Evolutionary conservation across 257 asterid species (phyloP).

Genomic region (Petunia axillaris): DNA sequence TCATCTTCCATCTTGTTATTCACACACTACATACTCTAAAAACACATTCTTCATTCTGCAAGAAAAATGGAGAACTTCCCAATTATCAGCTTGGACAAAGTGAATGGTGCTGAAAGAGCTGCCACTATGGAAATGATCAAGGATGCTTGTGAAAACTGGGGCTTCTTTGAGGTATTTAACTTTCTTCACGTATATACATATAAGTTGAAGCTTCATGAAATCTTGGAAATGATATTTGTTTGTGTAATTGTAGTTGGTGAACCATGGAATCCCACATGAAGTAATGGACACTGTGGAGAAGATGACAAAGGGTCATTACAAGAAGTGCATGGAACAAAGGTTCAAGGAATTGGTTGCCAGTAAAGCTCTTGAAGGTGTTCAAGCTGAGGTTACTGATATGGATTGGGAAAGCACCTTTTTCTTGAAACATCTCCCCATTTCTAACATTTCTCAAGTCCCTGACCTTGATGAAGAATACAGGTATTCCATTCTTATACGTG

Average conservation of each 20-base stretch:
- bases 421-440: slow-evolving; percentile 26
- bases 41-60: neutral
- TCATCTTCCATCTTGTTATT: slow-evolving; percentile 14
- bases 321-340: slow-evolving; percentile 49
- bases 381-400: slow-evolving; percentile 37
- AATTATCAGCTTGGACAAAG: slow-evolving; percentile 31
- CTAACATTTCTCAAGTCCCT: slow-evolving; percentile 30
- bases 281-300: slow-evolving; percentile 63
- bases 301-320: slow-evolving; percentile 62
- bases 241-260: slow-evolving; percentile 45
- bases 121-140: slow-evolving; percentile 28
- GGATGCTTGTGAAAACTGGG: slow-evolving; percentile 40
- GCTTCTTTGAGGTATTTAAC: slow-evolving; percentile 33
- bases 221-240: neutral
- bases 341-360: slow-evolving; percentile 54
- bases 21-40: neutral
- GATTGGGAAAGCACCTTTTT: slow-evolving; percentile 58
- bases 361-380: slow-evolving; percentile 39
- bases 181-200: neutral
- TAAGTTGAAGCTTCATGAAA: neutral
- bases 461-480: slow-evolving; percentile 33
- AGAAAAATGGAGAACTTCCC: slow-evolving; percentile 33
- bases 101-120: slow-evolving; percentile 25
- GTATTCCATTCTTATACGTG: neutral
- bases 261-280: slow-evolving; percentile 70